Evolutionary conservation across 768 basidiomycete species (phyloP).

Genomic region (Tricholoma flavovirens): DNA sequence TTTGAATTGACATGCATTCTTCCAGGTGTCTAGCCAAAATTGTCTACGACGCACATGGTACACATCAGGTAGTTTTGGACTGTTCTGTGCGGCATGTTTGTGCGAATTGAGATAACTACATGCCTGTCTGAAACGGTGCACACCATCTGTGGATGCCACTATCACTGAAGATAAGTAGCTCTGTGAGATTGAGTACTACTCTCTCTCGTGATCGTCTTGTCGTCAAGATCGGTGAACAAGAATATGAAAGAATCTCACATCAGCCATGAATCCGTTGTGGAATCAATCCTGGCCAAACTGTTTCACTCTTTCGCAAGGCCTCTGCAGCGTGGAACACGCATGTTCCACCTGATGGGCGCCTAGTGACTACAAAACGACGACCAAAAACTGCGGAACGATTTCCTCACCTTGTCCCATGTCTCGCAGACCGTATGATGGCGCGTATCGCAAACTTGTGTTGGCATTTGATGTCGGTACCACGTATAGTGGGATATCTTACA

Average conservation of each 20-base stretch:
- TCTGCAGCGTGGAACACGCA: neutral
- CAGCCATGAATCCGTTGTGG: neutral
- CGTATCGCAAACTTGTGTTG: slow-evolving; percentile 4
- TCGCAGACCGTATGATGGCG: slow-evolving; percentile 4
- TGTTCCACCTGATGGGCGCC: neutral
- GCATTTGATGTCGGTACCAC: slow-evolving; percentile 10
- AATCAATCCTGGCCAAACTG: neutral
- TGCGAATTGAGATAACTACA: too few relatives aligned
- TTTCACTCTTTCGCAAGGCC: neutral
- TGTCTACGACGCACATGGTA: too few relatives aligned
- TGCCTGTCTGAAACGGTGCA: too few relatives aligned
- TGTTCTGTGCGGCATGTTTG: too few relatives aligned
- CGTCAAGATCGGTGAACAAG: neutral
- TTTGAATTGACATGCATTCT: too few relatives aligned
- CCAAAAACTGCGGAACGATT: neutral
- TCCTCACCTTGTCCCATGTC: neutral
- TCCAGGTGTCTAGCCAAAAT: too few relatives aligned
- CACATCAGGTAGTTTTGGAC: too few relatives aligned
- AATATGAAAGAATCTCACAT: neutral
- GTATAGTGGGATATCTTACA: slow-evolving; percentile 13
- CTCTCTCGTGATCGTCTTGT: neutral
- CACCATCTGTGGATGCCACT: too few relatives aligned
- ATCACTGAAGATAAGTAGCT: too few relatives aligned
- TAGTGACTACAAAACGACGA: neutral
- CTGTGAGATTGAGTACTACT: too few relatives aligned